Percentiles rank a stretch among this genome's conserved stretches.
These are phyloP conservation scores for Ophiostoma fasciatum DNA, from an alignment of 2,329 filamentous ascomycete species.

Conservation along the genomic window DNA sequence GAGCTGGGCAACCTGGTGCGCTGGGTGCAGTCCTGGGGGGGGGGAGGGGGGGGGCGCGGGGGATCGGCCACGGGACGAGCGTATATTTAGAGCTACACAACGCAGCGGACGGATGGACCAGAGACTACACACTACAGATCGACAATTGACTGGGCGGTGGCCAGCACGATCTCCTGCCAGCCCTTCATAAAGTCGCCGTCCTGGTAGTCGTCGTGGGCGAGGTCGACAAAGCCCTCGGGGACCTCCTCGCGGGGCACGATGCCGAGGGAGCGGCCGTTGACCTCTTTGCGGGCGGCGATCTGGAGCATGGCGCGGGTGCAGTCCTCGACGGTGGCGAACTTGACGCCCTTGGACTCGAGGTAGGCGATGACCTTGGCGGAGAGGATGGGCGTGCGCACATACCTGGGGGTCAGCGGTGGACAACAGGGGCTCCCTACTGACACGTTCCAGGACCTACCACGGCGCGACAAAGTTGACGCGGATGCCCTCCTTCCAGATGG, in stretches of 20 bases:
- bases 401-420: not conserved
- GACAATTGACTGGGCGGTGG: conserved; percentile 2
- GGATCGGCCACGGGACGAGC: no score
- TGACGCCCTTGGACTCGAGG: conserved; percentile 4
- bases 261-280: conserved; percentile 6
- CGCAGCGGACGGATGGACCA: no score
- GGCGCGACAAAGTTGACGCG: conserved; percentile 31
- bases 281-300: not conserved
- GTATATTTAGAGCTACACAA: no score
- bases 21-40: no score
- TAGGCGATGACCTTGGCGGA: conserved; percentile 1
- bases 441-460: no score
- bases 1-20: no score
- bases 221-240: conserved; percentile 2
- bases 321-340: conserved; percentile 8
- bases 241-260: conserved; percentile 6
- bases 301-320: conserved; percentile 3
- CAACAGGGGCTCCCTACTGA: no score
- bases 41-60: no score
- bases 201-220: conserved; percentile 7
- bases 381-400: conserved; percentile 6
- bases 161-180: conserved; percentile 3
- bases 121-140: no score
- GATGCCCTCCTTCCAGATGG: conserved; percentile 25
- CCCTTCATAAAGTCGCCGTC: conserved; percentile 5